Evolutionary conservation across 306 rosid species (phyloP), one percentile per base, ranked within the genome.

Genomic region (Cyamopsis tetragonoloba): DNA sequence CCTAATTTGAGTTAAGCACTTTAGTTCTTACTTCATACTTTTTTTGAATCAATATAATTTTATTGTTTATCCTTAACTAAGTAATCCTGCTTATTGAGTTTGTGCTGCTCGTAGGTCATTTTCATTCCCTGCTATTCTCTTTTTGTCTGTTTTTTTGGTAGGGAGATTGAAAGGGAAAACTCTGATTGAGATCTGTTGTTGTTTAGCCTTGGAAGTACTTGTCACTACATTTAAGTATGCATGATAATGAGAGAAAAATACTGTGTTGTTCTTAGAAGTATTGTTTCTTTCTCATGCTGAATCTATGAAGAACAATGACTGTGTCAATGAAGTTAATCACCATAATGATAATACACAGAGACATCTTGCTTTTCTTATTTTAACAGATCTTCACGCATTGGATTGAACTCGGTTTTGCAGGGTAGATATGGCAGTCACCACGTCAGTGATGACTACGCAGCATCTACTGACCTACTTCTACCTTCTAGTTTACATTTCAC

Each of bases 401-500:
- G 12, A 49, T 17, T 72, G 78, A 62, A 60, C 60, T 44, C 42
- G 41, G 46, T 39, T 76, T 72, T 77, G 70, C 68, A 76, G 82
- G 79, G 23, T 56, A 31, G 13, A 26, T 62, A 77, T 67, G 71
- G 27, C 38, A 28, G 55, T 46, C 35, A 20, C 38, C 24, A 20
- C 12, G 44, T 3, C n/a, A 30, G 38, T 76, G 50, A 49, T 81
- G 69, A 68, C 62, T 48, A 81, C 32, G 76, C 82, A 76, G 79
- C 61, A 76, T 72, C 11, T 81, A 15, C 76, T 81, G 71, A 81
- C 85, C 30, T 81, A 81, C 64, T 56, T 68, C 23, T 81, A 81
- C 74, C 85, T 81, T 73, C 68, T 81, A 54, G 74, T 81, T 44
- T 81, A 81, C 57, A 69, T 81, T 55, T 56, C 81, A 38, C 85